Evolutionary conservation across 2,329 filamentous ascomycete species (phyloP).

Genomic region (Piedraia hortae): DNA sequence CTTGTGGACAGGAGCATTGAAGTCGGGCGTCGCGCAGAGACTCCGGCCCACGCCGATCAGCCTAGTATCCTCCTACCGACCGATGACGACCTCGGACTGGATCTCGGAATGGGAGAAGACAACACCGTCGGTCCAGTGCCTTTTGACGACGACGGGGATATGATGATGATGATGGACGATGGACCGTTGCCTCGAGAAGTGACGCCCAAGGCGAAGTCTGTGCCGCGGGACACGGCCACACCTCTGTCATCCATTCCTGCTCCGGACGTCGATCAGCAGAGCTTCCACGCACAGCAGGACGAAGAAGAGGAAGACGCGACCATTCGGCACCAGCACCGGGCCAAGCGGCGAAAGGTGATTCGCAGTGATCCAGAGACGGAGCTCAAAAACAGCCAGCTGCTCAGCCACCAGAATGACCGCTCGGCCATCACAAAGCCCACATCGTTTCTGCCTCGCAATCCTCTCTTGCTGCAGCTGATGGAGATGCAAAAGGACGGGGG

Average conservation of each 20-base stretch:
- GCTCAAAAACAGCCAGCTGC: slow-evolving; percentile 50
- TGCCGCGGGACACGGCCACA: slow-evolving; percentile 21
- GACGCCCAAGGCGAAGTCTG: slow-evolving; percentile 9
- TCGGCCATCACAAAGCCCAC: slow-evolving; percentile 63
- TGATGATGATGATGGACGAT: slow-evolving; percentile 15
- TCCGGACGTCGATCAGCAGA: slow-evolving; percentile 29
- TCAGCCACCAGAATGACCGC: slow-evolving; percentile 60
- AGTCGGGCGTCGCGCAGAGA: slow-evolving; percentile 63
- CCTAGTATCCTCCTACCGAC: slow-evolving; percentile 32
- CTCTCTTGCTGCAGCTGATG: slow-evolving; percentile 61
- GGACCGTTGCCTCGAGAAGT: slow-evolving; percentile 19
- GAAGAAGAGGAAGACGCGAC: slow-evolving; percentile 21
- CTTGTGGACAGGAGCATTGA: slow-evolving; percentile 35
- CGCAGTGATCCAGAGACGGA: slow-evolving; percentile 58
- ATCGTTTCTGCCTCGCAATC: slow-evolving; percentile 64
- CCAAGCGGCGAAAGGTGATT: slow-evolving; percentile 57
- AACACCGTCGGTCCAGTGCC: slow-evolving; percentile 10
- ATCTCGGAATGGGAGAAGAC: slow-evolving; percentile 16
- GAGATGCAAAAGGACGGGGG: slow-evolving; percentile 76
- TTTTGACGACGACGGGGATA: slow-evolving; percentile 14
- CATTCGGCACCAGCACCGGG: slow-evolving; percentile 31
- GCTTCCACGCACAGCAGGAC: slow-evolving; percentile 16
- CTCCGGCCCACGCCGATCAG: slow-evolving; percentile 25
- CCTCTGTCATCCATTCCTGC: slow-evolving; percentile 27
- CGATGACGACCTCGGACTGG: slow-evolving; percentile 26